phyloP scores from a whole-genome alignment of 2,329 filamentous ascomycete species.

The Dendrostoma leiphaemia region DNA sequence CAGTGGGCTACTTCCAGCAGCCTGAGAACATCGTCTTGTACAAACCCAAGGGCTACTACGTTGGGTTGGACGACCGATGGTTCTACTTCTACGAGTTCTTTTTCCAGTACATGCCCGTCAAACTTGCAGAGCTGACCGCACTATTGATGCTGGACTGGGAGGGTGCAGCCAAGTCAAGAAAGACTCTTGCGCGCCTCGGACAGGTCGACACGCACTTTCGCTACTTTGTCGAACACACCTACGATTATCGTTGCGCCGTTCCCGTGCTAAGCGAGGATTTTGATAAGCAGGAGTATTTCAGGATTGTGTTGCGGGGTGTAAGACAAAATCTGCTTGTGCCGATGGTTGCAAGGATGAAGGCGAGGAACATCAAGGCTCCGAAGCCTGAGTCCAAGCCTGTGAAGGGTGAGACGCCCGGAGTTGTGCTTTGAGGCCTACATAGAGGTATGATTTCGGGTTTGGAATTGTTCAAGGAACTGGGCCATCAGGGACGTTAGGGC shows the following conservation, averaged over 20 bases:
- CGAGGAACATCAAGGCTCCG: background rate
- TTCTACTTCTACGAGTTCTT: constrained; percentile 18
- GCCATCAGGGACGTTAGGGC: no score
- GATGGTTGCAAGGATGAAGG: constrained; percentile 11
- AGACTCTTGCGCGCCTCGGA: constrained; percentile 4
- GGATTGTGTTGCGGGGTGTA: constrained; percentile 6
- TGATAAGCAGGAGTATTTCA: constrained; percentile 6
- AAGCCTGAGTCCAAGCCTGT: background rate
- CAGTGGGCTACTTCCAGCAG: constrained; percentile 8
- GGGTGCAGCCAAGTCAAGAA: constrained; percentile 12
- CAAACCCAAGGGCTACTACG: constrained; percentile 15
- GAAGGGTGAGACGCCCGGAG: background rate
- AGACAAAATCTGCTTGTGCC: constrained; percentile 14
- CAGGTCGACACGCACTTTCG: constrained; percentile 16
- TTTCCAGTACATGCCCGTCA: constrained; percentile 15
- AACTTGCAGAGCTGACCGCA: constrained; percentile 6
- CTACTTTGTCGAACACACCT: constrained; percentile 16
- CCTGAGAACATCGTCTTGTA: constrained; percentile 14
- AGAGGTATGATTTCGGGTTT: no score
- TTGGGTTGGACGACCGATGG: constrained; percentile 11
- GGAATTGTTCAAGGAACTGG: no score
- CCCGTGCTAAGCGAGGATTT: constrained; percentile 1
- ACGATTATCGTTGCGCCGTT: constrained; percentile 11
- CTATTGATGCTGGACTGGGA: constrained; percentile 14
- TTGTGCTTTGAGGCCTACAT: background rate